Evolutionary conservation across 306 rosid genomes (phyloP).

Genomic region (Sindora glabra): DNA sequence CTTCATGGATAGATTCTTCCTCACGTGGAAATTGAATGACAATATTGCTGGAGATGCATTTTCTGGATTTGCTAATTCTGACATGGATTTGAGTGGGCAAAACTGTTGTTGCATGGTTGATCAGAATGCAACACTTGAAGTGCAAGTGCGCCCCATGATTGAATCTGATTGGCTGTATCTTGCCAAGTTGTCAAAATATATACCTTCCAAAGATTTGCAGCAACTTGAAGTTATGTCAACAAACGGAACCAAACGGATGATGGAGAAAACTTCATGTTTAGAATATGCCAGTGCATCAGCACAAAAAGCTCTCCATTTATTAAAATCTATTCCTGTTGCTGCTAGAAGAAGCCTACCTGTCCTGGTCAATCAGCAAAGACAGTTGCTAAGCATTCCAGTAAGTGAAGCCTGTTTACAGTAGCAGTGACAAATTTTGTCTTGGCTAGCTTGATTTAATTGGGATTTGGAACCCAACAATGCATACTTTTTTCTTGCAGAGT

Average conservation of each 20-base stretch:
- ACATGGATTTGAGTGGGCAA: conserved; percentile 18
- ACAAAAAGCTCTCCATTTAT: conserved; percentile 39
- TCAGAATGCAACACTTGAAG: conserved; percentile 19
- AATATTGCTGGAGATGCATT: conserved; percentile 14
- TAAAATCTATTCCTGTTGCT: conserved; percentile 70
- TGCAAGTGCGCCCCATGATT: conserved; percentile 70
- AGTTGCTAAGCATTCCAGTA: conserved; percentile 70
- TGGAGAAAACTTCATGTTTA: conserved; percentile 29
- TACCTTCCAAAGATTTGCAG: conserved; percentile 16
- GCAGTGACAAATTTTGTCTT: background rate
- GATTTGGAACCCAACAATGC: conserved; percentile 7
- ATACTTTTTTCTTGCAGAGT: conserved; percentile 47
- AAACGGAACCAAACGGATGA: conserved; percentile 16
- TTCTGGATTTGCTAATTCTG: conserved; percentile 17
- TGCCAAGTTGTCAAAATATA: conserved; percentile 40
- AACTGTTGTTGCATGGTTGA: conserved; percentile 20
- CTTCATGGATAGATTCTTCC: conserved; percentile 77
- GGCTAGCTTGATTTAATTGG: too few species aligned
- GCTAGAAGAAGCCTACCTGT: conserved; percentile 86
- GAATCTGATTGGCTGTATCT: conserved; percentile 93
- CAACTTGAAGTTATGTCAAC: conserved; percentile 2
- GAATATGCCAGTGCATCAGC: conserved; percentile 54
- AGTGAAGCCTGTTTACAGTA: conserved; percentile 17
- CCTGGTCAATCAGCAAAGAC: conserved; percentile 57
- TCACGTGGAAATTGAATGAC: conserved; percentile 49